Evolutionary conservation across 164 flowering plant genomes (phyloP), one percentile per base, ranked within the genome.

Genomic region (Stephania cephalantha): DNA sequence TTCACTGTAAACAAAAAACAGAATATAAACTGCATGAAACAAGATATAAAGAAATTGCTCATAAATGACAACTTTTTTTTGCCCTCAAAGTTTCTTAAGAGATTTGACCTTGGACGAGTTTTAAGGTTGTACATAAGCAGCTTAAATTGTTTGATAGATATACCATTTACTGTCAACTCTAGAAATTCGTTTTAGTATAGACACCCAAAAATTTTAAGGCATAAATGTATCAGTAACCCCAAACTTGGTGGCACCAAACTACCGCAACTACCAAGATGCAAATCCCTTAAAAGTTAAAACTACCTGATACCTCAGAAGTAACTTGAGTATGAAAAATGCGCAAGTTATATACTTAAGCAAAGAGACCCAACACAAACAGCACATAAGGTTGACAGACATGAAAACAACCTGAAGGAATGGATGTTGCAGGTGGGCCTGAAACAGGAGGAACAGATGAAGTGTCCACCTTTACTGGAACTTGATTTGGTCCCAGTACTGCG

Each of bases 381-480:
- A 44, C 44, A 67, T 29, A 42, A 55, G 0, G 25, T 17, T 30
- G 18, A n/a, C 35, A 20, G 10, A 66, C n/a, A 66, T 64, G 44
- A 10, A 69, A 69, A 71, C 17, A 76, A 95, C 97, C 97, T 89
- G 93, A 72, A 64, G 92, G 87, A 75, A 84, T 48, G 58, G 95
- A 81, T 79, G 90, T 80, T 77, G 90, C 82, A 73, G 88, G 86
- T 48, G 87, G 85, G 71, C 84, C 93, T 67, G 97, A 84, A 69
- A 84, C 86, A 58, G 90, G 79, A 76, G 92, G 81, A 78, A 74
- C 84, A 25, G 90, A 70, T 66, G 85, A 17, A 15, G 65, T 64
- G 80, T 91, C 97, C 84, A 87, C 68, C 82, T 93, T 90, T 9
- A 89, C 77, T 71, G 92, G 90, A 82, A 82, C 87, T 72, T 88